Base-by-base conservation (phyloP, 1,284 basidiomycete genomes). In the Trichosporon sp. region DNA sequence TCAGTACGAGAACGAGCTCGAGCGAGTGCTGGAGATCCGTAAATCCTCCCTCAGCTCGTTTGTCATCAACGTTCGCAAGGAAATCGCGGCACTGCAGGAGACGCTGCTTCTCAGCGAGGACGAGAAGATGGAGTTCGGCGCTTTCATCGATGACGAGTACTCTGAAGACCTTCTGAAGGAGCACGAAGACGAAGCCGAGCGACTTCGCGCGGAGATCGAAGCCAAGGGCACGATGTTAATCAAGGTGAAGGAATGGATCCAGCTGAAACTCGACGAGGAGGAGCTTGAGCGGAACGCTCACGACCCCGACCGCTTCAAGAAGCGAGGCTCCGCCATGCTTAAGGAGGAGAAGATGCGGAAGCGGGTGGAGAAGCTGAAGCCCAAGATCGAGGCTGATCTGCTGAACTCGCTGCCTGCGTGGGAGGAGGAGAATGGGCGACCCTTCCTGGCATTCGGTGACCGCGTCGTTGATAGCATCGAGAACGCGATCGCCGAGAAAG, bases 311-410 rank as follows among this genome's bases (percentile, higher is more conserved):
- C 71, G 83, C 18, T 83, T 83, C 72, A 78, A 76, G 67, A 78
- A 77, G 63, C 72, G 82, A 90, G 86, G 92, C 87, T 68, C 92
- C 88, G 65, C 86, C 88, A 71, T 99, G 62, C 84, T 99, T 62
- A 87, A 93, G 62, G 96, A 99, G 83, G 96, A 98, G 85, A 98
- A 97, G 87, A 94, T 97, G 90, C 87, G 96, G 66, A 99, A 98
- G 83, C 86, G 95, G 12, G 93, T 99, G n/a, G 88, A 88, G 72
- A 91, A 93, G 79, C 91, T 97, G 83, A 98, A 98, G 81, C 96
- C 96, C 27, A 89, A 92, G 93, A 87, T 97, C 69, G 95, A 98
- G 83, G 89, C 90, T 74, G 94, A 98, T 71, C 86, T 99, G 6
- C 83, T 97, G 11, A 83, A 86, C 0, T 86, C 89, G 0, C 89